These are phyloP conservation scores for Lagenaria siceraria DNA, from an alignment of 306 rosid species.

Conservation along the genomic window DNA sequence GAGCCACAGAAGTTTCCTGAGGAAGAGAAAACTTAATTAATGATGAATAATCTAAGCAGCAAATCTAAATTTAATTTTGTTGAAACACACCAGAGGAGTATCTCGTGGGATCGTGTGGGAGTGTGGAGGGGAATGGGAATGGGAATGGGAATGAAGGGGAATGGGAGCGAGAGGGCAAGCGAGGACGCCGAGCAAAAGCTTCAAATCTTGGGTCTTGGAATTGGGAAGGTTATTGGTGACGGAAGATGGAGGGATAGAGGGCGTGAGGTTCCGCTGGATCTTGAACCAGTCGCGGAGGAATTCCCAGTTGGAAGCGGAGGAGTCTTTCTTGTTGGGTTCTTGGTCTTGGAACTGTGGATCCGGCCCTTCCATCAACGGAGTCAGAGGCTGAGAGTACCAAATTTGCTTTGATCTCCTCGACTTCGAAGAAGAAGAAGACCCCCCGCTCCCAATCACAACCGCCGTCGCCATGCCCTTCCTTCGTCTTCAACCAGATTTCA, in stretches of 20 bases:
- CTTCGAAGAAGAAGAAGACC: conserved; percentile 25
- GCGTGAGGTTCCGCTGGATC: conserved; percentile 42
- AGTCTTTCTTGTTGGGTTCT: conserved; percentile 63
- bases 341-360: conserved; percentile 70
- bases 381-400: conserved; percentile 82
- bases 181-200: conserved; percentile 81
- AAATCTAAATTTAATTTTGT: too few relatives aligned
- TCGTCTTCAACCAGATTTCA: not conserved
- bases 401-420: conserved; percentile 47
- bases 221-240: conserved; percentile 22
- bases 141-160: conserved; percentile 18
- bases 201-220: conserved; percentile 58
- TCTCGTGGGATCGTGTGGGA: conserved; percentile 24
- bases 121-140: conserved; percentile 7
- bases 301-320: conserved; percentile 61
- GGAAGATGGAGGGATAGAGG: conserved; percentile 7
- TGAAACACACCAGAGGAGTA: conserved; percentile 55
- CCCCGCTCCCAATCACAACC: conserved; percentile 19
- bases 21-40: too few relatives aligned
- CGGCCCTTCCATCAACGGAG: conserved; percentile 91
- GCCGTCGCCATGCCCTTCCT: not conserved
- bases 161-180: conserved; percentile 96
- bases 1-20: conserved; percentile 80
- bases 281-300: conserved; percentile 77
- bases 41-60: too few relatives aligned